Percentiles rank a stretch among this genome's conserved stretches.
phyloP scores from a whole-genome alignment of 164 flowering plant species.

The Stephania yunnanensis region DNA sequence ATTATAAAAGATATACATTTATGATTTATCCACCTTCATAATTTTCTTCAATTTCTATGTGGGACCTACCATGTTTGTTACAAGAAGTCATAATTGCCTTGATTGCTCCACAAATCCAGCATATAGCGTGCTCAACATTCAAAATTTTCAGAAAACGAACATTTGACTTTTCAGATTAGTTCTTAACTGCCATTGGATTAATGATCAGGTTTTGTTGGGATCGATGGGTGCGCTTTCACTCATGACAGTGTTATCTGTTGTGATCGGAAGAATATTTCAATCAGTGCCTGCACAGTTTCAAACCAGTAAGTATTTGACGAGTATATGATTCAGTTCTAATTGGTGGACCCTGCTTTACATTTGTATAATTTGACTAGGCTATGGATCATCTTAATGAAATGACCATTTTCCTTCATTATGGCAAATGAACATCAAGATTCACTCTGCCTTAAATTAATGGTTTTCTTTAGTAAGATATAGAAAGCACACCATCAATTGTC shows the following conservation, averaged over 20 bases:
- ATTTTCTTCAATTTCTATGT: too few relatives aligned
- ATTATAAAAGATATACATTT: too few relatives aligned
- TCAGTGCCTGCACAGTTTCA: slow-evolving; percentile 98
- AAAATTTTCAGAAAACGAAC: not conserved
- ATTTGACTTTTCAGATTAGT: not conserved
- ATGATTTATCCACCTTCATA: too few relatives aligned
- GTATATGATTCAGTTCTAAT: not conserved
- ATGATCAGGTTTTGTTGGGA: slow-evolving; percentile 81
- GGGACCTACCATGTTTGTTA: not conserved
- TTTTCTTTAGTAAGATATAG: too few relatives aligned
- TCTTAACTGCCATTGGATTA: not conserved
- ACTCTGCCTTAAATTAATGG: too few relatives aligned
- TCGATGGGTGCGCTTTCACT: slow-evolving; percentile 95
- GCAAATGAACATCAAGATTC: too few relatives aligned
- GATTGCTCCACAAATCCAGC: not conserved
- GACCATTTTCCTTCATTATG: too few relatives aligned
- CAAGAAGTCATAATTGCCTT: not conserved
- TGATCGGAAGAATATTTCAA: slow-evolving; percentile 84
- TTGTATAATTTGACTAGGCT: too few relatives aligned
- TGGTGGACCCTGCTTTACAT: not conserved
- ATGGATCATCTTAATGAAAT: too few relatives aligned
- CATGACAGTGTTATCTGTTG: slow-evolving; percentile 88
- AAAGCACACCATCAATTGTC: too few relatives aligned
- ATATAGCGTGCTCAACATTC: not conserved
- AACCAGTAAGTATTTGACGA: slow-evolving; percentile 60